Percentiles rank a stretch among this genome's conserved stretches.
Evolutionary conservation across 2,329 filamentous ascomycete species (phyloP).

Genomic region (Exophiala oligosperma): DNA sequence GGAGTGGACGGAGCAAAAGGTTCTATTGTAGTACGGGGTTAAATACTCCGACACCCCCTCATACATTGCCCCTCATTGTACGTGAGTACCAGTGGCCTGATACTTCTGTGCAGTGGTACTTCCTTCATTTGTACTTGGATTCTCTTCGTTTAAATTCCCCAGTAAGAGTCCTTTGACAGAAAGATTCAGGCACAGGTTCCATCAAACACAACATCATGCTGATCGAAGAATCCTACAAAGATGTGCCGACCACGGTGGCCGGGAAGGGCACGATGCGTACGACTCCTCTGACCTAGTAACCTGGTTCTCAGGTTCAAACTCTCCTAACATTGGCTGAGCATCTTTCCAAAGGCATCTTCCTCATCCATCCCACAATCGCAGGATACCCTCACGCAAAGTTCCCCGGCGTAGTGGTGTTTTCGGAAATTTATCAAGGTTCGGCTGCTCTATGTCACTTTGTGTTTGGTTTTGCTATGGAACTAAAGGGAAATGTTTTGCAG

Average conservation of each 20-base stretch:
- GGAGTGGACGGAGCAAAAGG: too few relatives aligned
- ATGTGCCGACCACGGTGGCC: slow-evolving; percentile 60
- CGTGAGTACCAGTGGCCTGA: too few relatives aligned
- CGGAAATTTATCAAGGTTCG: slow-evolving; percentile 90
- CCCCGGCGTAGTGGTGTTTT: slow-evolving; percentile 84
- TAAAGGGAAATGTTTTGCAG: slow-evolving; percentile 44
- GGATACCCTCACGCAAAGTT: slow-evolving; percentile 88
- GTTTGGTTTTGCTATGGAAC: background rate
- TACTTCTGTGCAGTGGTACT: background rate
- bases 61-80: too few relatives aligned
- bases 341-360: slow-evolving; percentile 68
- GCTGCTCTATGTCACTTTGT: slow-evolving; percentile 22
- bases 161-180: background rate
- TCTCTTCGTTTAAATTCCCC: background rate
- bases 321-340: slow-evolving; percentile 3
- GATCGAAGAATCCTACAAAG: slow-evolving; percentile 59
- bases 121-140: background rate
- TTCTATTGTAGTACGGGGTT: too few relatives aligned
- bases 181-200: background rate
- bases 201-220: slow-evolving; percentile 50
- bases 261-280: slow-evolving; percentile 59
- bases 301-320: slow-evolving; percentile 2
- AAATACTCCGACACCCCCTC: too few relatives aligned
- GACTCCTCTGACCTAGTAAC: slow-evolving; percentile 12
- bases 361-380: slow-evolving; percentile 82